phyloP scores from a whole-genome alignment of 2,329 filamentous ascomycete species.

The Verticillium zaregamsianum region DNA sequence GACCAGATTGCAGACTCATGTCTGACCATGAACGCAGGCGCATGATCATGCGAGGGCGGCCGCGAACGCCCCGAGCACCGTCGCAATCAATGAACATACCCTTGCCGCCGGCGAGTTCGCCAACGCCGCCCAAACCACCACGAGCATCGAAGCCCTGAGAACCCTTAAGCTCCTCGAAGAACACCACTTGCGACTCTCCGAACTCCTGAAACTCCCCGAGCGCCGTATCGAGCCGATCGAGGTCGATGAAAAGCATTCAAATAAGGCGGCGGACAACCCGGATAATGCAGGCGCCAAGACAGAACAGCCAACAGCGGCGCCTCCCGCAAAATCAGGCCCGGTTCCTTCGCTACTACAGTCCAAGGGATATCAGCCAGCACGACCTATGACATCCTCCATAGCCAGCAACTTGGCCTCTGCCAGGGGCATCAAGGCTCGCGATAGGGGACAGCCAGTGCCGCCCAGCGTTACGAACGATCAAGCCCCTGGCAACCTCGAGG shows the following conservation, averaged over 20 bases:
- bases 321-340: constrained; percentile 17
- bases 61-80: constrained; percentile 69
- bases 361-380: constrained; percentile 47
- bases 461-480: constrained; percentile 73
- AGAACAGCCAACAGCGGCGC: constrained; percentile 14
- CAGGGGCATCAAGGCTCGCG: constrained; percentile 67
- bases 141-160: constrained; percentile 68
- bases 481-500: constrained; percentile 64
- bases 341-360: constrained; percentile 32
- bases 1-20: constrained; percentile 11
- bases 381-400: constrained; percentile 76
- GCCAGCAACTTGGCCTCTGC: constrained; percentile 85
- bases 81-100: constrained; percentile 84
- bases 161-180: constrained; percentile 81
- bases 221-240: constrained; percentile 36
- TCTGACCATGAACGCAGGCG: constrained; percentile 46
- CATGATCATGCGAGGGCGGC: constrained; percentile 88
- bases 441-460: constrained; percentile 63
- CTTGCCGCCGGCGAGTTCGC: constrained; percentile 86
- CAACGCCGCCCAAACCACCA: constrained; percentile 70
- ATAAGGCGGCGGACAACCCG: constrained; percentile 2
- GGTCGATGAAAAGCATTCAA: constrained; percentile 31
- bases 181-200: constrained; percentile 80
- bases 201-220: constrained; percentile 70
- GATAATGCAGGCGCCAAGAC: constrained; percentile 7